A percentile compares a stretch with the other conserved stretches of the same genome.
These are phyloP conservation scores for Smithsoniella earleae DNA, from an alignment of 163 green algal genomes.

Conservation along the genomic window DNA sequence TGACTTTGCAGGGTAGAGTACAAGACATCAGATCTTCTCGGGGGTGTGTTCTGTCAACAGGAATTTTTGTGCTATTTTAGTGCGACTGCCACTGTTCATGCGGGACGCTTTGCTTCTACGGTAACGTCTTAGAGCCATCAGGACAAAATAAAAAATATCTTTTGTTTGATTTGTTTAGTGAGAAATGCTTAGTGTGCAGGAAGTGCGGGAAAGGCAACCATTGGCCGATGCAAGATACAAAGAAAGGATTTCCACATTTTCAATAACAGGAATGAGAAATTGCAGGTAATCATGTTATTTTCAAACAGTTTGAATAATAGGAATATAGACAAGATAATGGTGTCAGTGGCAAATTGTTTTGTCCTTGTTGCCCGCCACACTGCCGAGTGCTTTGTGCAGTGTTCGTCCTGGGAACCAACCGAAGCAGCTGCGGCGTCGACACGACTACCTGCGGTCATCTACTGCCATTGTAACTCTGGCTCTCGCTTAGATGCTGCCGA, in stretches of 20 bases:
- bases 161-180: not conserved
- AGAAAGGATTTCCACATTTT: not conserved
- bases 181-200: too few relatives aligned
- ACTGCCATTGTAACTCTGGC: constrained; percentile 92
- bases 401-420: constrained; percentile 18
- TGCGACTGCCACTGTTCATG: not conserved
- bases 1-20: constrained; percentile 7
- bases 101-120: not conserved
- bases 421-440: not conserved
- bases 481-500: constrained; percentile 81
- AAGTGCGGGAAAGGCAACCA: too few relatives aligned
- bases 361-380: too few relatives aligned
- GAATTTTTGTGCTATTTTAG: not conserved
- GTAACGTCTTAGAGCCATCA: not conserved
- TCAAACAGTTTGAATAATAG: not conserved
- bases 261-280: too few relatives aligned
- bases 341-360: too few relatives aligned
- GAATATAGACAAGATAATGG: not conserved
- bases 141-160: not conserved
- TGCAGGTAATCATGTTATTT: not conserved
- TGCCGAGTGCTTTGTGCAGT: constrained; percentile 33
- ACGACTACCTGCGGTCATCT: constrained; percentile 68
- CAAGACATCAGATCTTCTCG: constrained; percentile 19
- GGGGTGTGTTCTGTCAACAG: constrained; percentile 4
- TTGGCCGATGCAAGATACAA: not conserved